Evolutionary conservation across 495 filamentous ascomycete species (phyloP), one percentile per base, ranked within the genome.

Genomic region (Lasiosphaeris hirsuta): DNA sequence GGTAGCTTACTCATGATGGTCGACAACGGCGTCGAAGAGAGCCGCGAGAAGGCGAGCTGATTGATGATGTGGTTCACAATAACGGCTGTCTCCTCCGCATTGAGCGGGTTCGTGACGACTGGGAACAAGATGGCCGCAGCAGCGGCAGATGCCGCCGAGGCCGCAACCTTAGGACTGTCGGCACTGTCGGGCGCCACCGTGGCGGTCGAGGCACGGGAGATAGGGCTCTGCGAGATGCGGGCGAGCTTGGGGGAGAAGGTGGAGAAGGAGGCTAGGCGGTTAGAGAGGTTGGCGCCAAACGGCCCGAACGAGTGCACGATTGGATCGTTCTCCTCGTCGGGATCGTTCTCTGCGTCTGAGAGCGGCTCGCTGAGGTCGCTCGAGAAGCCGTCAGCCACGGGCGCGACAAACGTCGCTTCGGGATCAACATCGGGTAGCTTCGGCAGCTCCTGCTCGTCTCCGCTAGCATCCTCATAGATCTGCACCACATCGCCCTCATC

Each of bases 41-140:
- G 78, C 15, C 95, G 90, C 10, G 94, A 96, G 69, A 88, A 98
- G n/a, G 95, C 92, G 15, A 98, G 79, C 70, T 98, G 94, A 69
- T 97, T 98, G 64, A 89, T 80, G 49, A 92, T 85, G 65, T 97
- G 95, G 67, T 97, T 91, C 42, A 72, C 71, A 51, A 86, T 69
- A 63, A 81, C 73, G n/a, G 61, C 52, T 2, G 34, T 63, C 35
- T 63, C 38, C 7, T 63, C 71, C 54, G 52, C 50, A 65, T 73
- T 47, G 66, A 75, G 44, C 63, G 60, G n/a, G 65, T 71, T 67
- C 47, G 67, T 65, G 36, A 69, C 57, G 9, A 62, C 66, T 71
- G 75, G 38, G 56, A 56, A 57, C 53, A 46, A 55, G 14, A 9
- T 54, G 45, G 58, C 42, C 50, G 60, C 46, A 54, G 64, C 56